Evolutionary conservation across 768 basidiomycete genomes (phyloP).

Genomic region (Pulveroboletus sp.): DNA sequence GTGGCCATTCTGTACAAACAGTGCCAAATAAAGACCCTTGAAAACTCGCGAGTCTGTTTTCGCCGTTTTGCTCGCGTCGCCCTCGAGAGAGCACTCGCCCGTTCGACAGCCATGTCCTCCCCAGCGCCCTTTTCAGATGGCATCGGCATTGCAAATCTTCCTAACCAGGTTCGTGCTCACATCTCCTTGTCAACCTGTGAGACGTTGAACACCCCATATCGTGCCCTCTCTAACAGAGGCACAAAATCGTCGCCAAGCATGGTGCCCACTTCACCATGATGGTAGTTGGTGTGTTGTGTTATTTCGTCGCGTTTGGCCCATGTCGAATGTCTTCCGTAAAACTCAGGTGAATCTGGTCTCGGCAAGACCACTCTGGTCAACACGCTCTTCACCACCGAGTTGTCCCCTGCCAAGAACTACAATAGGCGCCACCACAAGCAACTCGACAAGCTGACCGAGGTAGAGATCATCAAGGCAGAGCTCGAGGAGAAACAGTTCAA

Average conservation of each 20-base stretch:
- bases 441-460: conserved; percentile 96
- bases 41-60: conserved; percentile 24
- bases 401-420: conserved; percentile 91
- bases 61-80: conserved; percentile 14
- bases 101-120: conserved; percentile 22
- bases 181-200: neutral
- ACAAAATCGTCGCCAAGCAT: conserved; percentile 97
- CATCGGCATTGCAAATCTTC: conserved; percentile 94
- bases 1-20: conserved; percentile 25
- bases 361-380: conserved; percentile 98
- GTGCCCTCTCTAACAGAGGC: conserved; percentile 53
- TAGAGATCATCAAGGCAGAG: conserved; percentile 99
- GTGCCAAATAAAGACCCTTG: conserved; percentile 18
- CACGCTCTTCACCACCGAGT: conserved; percentile 97
- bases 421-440: conserved; percentile 85
- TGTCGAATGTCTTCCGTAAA: neutral
- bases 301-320: neutral
- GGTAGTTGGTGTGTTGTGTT: conserved; percentile 73
- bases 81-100: conserved; percentile 13
- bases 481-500: conserved; percentile 99
- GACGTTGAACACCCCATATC: neutral
- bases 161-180: conserved; percentile 76
- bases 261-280: conserved; percentile 99
- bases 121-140: conserved; percentile 52
- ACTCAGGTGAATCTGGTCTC: conserved; percentile 87